A percentile compares a stretch with the other conserved stretches of the same genome.
Evolutionary conservation across 345 rosid species (phyloP).

Genomic region (Salix caprea): DNA sequence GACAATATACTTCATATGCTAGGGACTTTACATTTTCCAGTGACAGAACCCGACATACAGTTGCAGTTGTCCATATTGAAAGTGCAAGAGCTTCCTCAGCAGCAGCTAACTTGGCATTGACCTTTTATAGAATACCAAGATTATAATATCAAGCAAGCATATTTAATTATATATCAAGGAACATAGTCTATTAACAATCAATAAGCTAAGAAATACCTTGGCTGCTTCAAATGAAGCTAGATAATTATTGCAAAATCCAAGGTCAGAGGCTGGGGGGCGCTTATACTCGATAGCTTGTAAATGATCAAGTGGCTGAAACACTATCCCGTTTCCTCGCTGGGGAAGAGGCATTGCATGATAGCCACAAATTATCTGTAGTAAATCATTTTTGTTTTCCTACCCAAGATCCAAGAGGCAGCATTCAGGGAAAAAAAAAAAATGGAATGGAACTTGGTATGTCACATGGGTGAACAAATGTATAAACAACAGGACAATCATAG

Average conservation of each 20-base stretch:
- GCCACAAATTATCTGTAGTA: slow-evolving; percentile 76
- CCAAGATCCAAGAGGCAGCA: slow-evolving; percentile 23
- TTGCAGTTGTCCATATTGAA: slow-evolving; percentile 94
- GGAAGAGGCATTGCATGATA: slow-evolving; percentile 77
- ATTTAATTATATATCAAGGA: not conserved
- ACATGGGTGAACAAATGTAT: not conserved
- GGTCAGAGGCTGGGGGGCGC: slow-evolving; percentile 57
- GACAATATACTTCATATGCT: slow-evolving; percentile 17
- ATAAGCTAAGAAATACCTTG: slow-evolving; percentile 45
- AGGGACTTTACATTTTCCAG: slow-evolving; percentile 74
- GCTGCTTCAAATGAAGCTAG: slow-evolving; percentile 48
- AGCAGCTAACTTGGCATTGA: slow-evolving; percentile 60
- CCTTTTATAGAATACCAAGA: slow-evolving; percentile 42
- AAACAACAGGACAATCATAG: slow-evolving; percentile 10
- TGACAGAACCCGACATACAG: slow-evolving; percentile 86
- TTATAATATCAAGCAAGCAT: not conserved
- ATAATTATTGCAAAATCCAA: slow-evolving; percentile 47
- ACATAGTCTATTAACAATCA: slow-evolving; percentile 9
- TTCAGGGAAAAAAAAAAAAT: slow-evolving; percentile 1
- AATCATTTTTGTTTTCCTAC: slow-evolving; percentile 76
- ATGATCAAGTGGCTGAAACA: slow-evolving; percentile 88
- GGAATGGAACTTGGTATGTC: slow-evolving; percentile 14
- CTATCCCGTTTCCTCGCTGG: slow-evolving; percentile 53
- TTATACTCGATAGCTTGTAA: slow-evolving; percentile 71
- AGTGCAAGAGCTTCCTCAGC: slow-evolving; percentile 92